These are phyloP conservation scores for Claviceps pusilla DNA, from an alignment of 2,329 filamentous ascomycete genomes.

Conservation along the genomic window DNA sequence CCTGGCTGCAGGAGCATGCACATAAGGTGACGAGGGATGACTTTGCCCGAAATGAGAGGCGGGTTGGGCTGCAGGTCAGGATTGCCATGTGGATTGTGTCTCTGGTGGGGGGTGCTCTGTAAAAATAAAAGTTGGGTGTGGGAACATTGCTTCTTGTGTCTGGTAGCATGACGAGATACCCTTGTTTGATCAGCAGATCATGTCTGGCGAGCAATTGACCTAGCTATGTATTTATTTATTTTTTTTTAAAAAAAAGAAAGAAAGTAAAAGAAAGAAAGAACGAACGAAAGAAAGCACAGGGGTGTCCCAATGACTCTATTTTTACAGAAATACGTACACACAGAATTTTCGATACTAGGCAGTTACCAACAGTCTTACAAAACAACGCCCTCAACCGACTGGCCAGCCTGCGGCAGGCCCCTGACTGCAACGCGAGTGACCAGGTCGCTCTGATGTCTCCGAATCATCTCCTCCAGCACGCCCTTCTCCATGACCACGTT, in stretches of 20 bases:
- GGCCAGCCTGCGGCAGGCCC: constrained; percentile 21
- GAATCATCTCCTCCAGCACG: constrained; percentile 62
- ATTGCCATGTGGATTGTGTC: constrained; percentile 90
- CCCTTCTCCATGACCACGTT: constrained; percentile 74
- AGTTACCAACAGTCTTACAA: not conserved
- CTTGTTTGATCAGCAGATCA: not conserved
- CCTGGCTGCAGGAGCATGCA: constrained; percentile 65
- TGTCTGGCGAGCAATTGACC: not conserved
- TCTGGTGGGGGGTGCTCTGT: constrained; percentile 76
- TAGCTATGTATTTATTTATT: not conserved
- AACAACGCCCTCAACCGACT: constrained; percentile 15
- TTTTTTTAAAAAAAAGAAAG: not conserved
- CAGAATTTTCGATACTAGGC: not conserved
- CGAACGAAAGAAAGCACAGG: too few relatives aligned
- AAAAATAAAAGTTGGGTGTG: constrained; percentile 8
- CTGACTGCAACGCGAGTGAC: constrained; percentile 31
- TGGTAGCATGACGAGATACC: constrained; percentile 2
- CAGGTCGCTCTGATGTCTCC: constrained; percentile 55
- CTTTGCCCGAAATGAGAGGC: constrained; percentile 64
- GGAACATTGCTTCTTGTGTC: constrained; percentile 3
- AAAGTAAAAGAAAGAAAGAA: not conserved
- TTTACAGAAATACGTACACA: not conserved
- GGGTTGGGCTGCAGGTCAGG: constrained; percentile 71
- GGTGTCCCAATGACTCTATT: not conserved
- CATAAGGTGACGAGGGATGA: constrained; percentile 56